Conservation (phyloP, 1,284 basidiomycete species). For the Fomitopsis schrenkii region DNA sequence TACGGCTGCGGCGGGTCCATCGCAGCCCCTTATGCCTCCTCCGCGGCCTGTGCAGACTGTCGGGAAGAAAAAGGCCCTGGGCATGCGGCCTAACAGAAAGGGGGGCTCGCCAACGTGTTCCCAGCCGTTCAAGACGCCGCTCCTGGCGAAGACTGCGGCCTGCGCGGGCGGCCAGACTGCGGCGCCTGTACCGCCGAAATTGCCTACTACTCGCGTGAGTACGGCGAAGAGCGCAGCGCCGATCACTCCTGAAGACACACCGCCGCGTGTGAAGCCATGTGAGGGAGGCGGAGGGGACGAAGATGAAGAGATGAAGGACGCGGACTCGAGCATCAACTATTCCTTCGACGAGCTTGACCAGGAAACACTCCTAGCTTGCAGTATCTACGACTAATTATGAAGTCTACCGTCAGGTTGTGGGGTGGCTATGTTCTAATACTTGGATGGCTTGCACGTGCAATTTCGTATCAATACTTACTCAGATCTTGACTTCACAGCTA, state of each 20-base stretch:
- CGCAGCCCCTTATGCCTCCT: not conserved
- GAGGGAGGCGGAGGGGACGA: not conserved
- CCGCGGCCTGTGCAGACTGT: not conserved
- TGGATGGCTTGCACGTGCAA: too few relatives aligned
- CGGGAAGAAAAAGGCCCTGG: not conserved
- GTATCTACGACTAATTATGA: too few relatives aligned
- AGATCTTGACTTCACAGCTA: too few relatives aligned
- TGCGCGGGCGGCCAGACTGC: too few relatives aligned
- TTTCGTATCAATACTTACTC: too few relatives aligned
- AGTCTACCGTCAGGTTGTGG: too few relatives aligned
- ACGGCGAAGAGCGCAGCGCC: not conserved
- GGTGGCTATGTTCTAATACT: too few relatives aligned
- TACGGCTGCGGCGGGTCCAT: not conserved
- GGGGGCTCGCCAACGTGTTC: not conserved
- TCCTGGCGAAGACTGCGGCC: not conserved
- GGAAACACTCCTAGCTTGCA: too few relatives aligned
- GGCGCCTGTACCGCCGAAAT: not conserved
- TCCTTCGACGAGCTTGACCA: not conserved
- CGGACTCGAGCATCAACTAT: slow-evolving; percentile 12
- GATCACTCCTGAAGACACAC: not conserved
- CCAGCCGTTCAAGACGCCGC: slow-evolving; percentile 6
- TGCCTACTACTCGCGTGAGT: not conserved
- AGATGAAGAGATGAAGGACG: slow-evolving; percentile 10
- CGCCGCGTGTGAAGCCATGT: not conserved
- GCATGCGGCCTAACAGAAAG: slow-evolving; percentile 6